phyloP scores from a whole-genome alignment of 768 basidiomycete species.

The Leucosporidium creatinivorum region DNA sequence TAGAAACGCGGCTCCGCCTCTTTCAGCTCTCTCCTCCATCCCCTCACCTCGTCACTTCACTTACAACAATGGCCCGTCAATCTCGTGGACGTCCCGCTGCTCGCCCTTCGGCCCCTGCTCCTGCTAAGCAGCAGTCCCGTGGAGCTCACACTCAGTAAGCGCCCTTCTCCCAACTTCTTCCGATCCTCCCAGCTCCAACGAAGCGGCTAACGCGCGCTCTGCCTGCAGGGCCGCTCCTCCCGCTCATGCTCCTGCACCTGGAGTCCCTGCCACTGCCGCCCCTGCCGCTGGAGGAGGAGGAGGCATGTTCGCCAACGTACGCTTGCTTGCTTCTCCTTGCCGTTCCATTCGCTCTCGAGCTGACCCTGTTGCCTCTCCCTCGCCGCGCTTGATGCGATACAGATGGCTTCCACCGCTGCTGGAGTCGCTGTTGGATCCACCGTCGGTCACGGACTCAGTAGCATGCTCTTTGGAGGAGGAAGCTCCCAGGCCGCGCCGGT shows the following conservation, averaged over 20 bases:
- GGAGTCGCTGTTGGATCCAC: slow-evolving; percentile 81
- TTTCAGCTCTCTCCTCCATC: too few species aligned
- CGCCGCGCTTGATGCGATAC: background rate
- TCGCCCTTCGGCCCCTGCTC: slow-evolving; percentile 6
- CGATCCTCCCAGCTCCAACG: background rate
- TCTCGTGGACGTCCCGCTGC: slow-evolving; percentile 9
- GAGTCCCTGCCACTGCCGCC: slow-evolving; percentile 6
- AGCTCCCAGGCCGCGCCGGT: slow-evolving; percentile 47
- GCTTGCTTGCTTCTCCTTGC: too few species aligned
- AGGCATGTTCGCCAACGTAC: background rate
- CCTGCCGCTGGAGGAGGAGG: background rate
- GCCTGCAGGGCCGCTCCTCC: slow-evolving; percentile 19
- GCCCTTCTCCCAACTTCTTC: background rate
- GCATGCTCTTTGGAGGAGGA: slow-evolving; percentile 77
- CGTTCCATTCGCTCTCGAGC: background rate
- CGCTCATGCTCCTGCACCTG: slow-evolving; percentile 5
- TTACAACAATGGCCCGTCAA: slow-evolving; percentile 38
- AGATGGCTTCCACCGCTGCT: slow-evolving; percentile 54
- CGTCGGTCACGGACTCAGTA: slow-evolving; percentile 81
- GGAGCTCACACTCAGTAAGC: slow-evolving; percentile 19
- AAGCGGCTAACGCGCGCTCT: background rate
- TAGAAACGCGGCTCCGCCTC: background rate
- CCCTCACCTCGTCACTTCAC: background rate
- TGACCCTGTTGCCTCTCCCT: background rate
- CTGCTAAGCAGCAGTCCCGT: slow-evolving; percentile 6